Evolutionary conservation across 345 rosid species (phyloP).

Genomic region (Isatis tinctoria): DNA sequence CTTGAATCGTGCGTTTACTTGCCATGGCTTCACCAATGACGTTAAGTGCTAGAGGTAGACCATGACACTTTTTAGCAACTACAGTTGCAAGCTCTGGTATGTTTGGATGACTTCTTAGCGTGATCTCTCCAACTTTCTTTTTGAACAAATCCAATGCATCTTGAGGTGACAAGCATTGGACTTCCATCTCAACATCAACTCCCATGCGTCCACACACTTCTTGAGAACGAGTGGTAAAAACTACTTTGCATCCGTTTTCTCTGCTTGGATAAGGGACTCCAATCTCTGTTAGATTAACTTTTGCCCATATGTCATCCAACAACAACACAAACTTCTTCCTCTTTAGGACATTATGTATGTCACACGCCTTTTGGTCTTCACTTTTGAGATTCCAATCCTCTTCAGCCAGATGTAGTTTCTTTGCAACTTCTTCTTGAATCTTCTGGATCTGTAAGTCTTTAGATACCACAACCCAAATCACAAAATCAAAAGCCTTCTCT

Average conservation of each 20-base stretch:
- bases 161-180: slow-evolving; percentile 1
- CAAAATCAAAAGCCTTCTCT: neutral
- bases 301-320: slow-evolving; percentile 25
- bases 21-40: too few species aligned
- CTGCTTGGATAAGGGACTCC: neutral
- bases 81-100: too few species aligned
- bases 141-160: slow-evolving; percentile 15
- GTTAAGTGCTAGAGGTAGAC: too few species aligned
- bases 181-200: neutral
- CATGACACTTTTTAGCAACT: too few species aligned
- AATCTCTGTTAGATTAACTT: neutral
- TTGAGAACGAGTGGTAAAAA: slow-evolving; percentile 6
- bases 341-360: neutral
- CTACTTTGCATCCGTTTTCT: slow-evolving; percentile 1
- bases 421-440: slow-evolving; percentile 15
- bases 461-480: slow-evolving; percentile 1
- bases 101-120: too few species aligned
- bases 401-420: neutral
- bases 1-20: too few species aligned
- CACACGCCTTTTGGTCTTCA: neutral
- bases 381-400: neutral
- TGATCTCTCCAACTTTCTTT: neutral
- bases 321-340: slow-evolving; percentile 15
- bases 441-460: neutral
- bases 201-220: slow-evolving; percentile 4